Evolutionary conservation across 306 rosid species (phyloP), one percentile per base, ranked within the genome.

Genomic region (Vigna trinervia): DNA sequence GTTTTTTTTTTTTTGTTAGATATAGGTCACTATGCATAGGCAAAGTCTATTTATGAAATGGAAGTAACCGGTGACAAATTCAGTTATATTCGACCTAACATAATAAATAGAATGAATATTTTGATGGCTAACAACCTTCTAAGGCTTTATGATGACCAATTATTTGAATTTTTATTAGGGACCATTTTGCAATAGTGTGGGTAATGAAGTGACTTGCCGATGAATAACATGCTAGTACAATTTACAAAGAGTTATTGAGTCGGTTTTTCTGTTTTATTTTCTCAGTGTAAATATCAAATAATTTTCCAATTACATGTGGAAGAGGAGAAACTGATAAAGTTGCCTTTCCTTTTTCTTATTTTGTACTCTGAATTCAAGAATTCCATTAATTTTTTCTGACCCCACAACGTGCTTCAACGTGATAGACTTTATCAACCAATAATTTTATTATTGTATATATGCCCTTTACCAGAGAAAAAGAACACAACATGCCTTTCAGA

Each of bases 381-480:
- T 71, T 54, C 70, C 83, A 75, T 69, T 82, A 83, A 80, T 75
- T 73, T 51, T 28, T 12, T 59, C 41, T 75, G 91, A 71, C 87
- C 89, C 91, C 89, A 88, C 91, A 83, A 83, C 89, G 86, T 88
- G 91, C 80, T 66, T 83, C 78, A 72, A 82, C 82, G 86, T 83
- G 84, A 81, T 60, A 81, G 84, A 88, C 87, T 88, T 88, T 81
- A 67, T 74, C 71, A 58, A 9, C 67, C 78, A 78, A 71, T 53
- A 54, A 45, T 84, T 64, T 66, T 76, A 34, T 34, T 34, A 34
- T 34, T 34, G 34, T 34, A 5, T 38, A 50, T 64, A 62, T 51
- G 76, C 43, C 45, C 65, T 81, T 76, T 59, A 61, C 77, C 61
- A 14, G 3, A 39, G 43, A 60, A 51, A 51, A 64, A 64, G 3